Evolutionary conservation across 208 protist genomes (phyloP), one percentile per base, ranked within the genome.

Genomic region (Sergeia podlipaevii): DNA sequence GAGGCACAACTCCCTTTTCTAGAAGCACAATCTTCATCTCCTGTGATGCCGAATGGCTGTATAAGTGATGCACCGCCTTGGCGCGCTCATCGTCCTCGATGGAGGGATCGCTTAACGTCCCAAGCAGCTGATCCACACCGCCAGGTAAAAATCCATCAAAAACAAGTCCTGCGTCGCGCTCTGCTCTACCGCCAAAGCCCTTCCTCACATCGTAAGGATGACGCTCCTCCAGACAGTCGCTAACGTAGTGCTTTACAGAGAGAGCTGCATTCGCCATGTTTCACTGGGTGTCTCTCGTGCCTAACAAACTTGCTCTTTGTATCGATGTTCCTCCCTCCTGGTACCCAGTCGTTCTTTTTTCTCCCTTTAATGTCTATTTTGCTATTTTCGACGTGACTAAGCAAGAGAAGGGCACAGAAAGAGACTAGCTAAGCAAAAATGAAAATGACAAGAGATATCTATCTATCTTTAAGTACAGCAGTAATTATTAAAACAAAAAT

Each of bases 151-250:
- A 70, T 8, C 85, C 88, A 29, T 73, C 60, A 62, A 88, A 95
- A 4, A 90, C 82, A 15, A 70, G 55, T 3, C 81, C 84, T 0
- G 49, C 53, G 30, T 92, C 77, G 18, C 78, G 68, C 30, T 75
- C 54, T 7, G 57, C 62, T 7, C 64, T 58, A 7, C 79, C 82
- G 8, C 59, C 80, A 57, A 95, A 95, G 0, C 80, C 85, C 23
- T 87, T 81, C 33, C 58, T 38, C 1, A 70, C 58, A 45, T 92
- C 76, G 57, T 95, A 95, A 15, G 88, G 88, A 72, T 93, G 85
- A 2, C 88, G 72, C 49, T 88, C 75, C 55, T 70, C 70, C n/a
- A 93, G 66, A 41, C 77, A 85, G 57, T 95, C 89, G 42, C 85
- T 93, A 36, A 95, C 89, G 65, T 95, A 89, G 57, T 92, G 81